Percentiles rank a stretch among this genome's conserved stretches.
Conservation (phyloP, 768 basidiomycete species). For the Gyrodon lividus region DNA sequence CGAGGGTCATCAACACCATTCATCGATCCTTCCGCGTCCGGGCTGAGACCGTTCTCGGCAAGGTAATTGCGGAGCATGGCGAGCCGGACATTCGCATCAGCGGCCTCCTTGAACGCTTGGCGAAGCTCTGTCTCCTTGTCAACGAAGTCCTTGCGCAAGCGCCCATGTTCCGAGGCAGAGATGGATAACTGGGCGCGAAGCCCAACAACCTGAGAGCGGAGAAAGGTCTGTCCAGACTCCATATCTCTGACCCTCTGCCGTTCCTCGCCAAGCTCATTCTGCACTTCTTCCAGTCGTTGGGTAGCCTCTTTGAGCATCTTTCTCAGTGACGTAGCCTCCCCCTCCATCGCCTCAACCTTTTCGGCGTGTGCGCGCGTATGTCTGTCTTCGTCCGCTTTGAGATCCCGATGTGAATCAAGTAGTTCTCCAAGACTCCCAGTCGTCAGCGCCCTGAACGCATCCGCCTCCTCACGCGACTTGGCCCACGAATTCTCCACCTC, state of each 20-base stretch:
- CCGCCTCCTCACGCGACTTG: constrained; percentile 91
- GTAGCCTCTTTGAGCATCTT: constrained; percentile 77
- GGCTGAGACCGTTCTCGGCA: constrained; percentile 79
- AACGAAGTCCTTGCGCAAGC: constrained; percentile 65
- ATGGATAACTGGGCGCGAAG: constrained; percentile 72
- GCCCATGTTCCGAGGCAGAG: constrained; percentile 66
- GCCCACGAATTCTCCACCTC: constrained; percentile 91
- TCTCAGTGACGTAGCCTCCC: constrained; percentile 72
- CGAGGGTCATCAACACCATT: constrained; percentile 37
- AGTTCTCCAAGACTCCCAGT: constrained; percentile 85
- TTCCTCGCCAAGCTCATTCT: constrained; percentile 65
- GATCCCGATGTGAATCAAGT: constrained; percentile 82
- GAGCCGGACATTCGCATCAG: constrained; percentile 71
- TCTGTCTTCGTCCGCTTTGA: constrained; percentile 82
- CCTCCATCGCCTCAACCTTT: constrained; percentile 77
- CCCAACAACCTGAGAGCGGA: constrained; percentile 73
- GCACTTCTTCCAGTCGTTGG: constrained; percentile 67
- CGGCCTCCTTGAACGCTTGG: constrained; percentile 61
- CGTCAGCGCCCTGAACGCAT: constrained; percentile 82
- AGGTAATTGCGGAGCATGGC: constrained; percentile 83
- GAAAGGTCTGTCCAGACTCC: constrained; percentile 58
- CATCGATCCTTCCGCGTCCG: constrained; percentile 65
- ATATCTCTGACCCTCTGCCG: constrained; percentile 60
- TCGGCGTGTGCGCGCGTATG: constrained; percentile 74
- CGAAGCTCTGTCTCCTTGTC: constrained; percentile 63